phyloP scores from a whole-genome alignment of 2,329 filamentous ascomycete genomes.

The Alternaria brassicae region DNA sequence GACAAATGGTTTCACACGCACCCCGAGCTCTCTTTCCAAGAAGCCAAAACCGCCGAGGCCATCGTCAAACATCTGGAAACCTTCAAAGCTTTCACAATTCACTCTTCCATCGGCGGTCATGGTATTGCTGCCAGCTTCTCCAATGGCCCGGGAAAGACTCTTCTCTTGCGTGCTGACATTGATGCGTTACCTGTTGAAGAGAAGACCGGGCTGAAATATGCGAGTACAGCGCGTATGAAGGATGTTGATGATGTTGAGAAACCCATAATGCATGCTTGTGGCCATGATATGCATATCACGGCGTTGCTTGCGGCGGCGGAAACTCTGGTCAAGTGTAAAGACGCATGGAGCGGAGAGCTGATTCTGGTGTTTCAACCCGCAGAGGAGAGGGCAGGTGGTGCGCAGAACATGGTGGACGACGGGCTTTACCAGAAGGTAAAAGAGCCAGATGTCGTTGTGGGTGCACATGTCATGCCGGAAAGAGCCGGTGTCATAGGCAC shows the following conservation, averaged over 20 bases:
- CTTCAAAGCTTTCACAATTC: conserved; percentile 53
- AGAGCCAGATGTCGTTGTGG: conserved; percentile 64
- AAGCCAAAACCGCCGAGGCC: conserved; percentile 40
- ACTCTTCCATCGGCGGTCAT: conserved; percentile 63
- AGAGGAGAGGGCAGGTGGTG: conserved; percentile 69
- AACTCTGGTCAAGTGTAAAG: conserved; percentile 54
- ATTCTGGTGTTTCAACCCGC: conserved; percentile 71
- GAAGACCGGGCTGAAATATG: conserved; percentile 62
- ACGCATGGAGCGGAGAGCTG: conserved; percentile 67
- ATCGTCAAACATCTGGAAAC: conserved; percentile 39
- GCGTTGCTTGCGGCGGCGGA: conserved; percentile 64
- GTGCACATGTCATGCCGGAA: conserved; percentile 63
- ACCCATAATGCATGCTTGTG: conserved; percentile 73
- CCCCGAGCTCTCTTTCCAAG: conserved; percentile 49
- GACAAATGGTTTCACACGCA: conserved; percentile 47
- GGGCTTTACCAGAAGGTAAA: conserved; percentile 63
- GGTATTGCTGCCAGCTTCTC: conserved; percentile 64
- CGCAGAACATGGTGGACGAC: conserved; percentile 68
- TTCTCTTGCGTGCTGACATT: conserved; percentile 68
- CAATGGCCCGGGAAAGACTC: conserved; percentile 63
- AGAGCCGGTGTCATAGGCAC: conserved; percentile 53
- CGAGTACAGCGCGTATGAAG: conserved; percentile 57
- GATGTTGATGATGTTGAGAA: conserved; percentile 58
- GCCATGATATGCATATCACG: conserved; percentile 68
- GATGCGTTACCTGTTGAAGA: conserved; percentile 68